Conservation (phyloP, 345 rosid species). For the Syzygium oleosum region DNA sequence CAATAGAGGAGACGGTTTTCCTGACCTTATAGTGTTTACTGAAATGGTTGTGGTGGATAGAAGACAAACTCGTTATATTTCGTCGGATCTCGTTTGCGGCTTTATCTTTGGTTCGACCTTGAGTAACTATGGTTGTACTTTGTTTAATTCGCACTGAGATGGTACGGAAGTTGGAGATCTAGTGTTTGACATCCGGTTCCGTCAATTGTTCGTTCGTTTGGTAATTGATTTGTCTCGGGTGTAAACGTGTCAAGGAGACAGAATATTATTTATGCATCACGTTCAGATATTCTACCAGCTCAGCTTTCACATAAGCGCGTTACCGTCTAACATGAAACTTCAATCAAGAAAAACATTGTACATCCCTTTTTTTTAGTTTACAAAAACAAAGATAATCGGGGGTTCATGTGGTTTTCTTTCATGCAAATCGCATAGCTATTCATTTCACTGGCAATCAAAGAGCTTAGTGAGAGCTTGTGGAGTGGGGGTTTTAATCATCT, state of each 20-base stretch:
- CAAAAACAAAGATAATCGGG: not conserved
- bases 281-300: not conserved
- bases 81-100: not conserved
- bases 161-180: not conserved
- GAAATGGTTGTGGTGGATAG: not conserved
- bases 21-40: not conserved
- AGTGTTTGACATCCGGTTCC: not conserved
- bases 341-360: not conserved
- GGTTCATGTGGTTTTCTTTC: not conserved
- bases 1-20: not conserved
- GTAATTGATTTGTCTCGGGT: not conserved
- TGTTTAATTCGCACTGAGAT: not conserved
- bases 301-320: not conserved
- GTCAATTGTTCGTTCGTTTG: not conserved
- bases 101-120: not conserved
- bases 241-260: not conserved
- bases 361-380: not conserved
- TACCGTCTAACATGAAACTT: not conserved
- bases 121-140: not conserved
- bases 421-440: not conserved
- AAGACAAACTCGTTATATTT: not conserved
- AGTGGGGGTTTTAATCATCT: not conserved
- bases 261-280: not conserved
- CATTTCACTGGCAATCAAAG: not conserved
- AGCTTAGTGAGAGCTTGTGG: not conserved